Conservation (phyloP, 805 yeast genomes). For the Saturnispora mendoncae region DNA sequence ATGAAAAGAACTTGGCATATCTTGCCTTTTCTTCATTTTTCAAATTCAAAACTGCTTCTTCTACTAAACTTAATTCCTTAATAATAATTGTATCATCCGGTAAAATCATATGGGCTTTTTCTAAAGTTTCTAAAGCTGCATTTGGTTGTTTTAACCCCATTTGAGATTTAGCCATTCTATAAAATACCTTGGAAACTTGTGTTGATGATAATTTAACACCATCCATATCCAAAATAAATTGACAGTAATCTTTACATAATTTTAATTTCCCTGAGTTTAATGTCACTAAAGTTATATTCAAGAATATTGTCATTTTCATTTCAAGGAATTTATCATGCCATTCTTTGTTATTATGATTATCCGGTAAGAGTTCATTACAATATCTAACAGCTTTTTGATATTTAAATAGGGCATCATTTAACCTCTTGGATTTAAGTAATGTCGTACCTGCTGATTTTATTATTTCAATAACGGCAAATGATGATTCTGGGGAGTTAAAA, state of each 20-base stretch:
- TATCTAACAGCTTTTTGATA: constrained; percentile 61
- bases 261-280: constrained; percentile 41
- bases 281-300: constrained; percentile 51
- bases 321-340: constrained; percentile 41
- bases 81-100: constrained; percentile 44
- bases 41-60: constrained; percentile 32
- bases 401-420: constrained; percentile 47
- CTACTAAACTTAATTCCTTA: constrained; percentile 35
- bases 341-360: constrained; percentile 50
- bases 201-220: constrained; percentile 18
- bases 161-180: constrained; percentile 26
- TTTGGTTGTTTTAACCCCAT: constrained; percentile 37
- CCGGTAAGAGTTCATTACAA: constrained; percentile 66
- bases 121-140: constrained; percentile 40
- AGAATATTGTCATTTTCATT: constrained; percentile 40
- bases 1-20: constrained; percentile 54
- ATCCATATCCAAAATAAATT: constrained; percentile 46
- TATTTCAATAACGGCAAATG: constrained; percentile 40
- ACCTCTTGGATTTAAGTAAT: constrained; percentile 45
- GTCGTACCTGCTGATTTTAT: constrained; percentile 64
- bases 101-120: constrained; percentile 32
- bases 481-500: constrained; percentile 34
- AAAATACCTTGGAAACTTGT: constrained; percentile 24
- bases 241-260: constrained; percentile 45
- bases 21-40: constrained; percentile 45